Percentiles rank a stretch among this genome's conserved stretches.
Evolutionary conservation across 345 rosid species (phyloP).

Genomic region (Populus deltoides): DNA sequence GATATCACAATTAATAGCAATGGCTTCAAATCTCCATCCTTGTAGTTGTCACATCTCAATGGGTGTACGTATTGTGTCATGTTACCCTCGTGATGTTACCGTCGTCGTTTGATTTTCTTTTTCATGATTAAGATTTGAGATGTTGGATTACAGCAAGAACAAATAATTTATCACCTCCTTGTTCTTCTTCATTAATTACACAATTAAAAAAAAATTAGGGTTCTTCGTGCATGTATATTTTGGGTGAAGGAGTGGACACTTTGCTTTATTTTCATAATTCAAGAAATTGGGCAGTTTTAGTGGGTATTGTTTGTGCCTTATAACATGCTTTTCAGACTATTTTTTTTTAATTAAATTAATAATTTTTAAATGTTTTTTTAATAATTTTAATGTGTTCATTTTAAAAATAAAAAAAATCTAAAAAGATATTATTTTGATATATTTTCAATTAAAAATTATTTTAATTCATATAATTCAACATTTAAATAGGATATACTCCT

Average conservation of each 20-base stretch:
- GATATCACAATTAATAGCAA: not conserved
- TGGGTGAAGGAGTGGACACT: not conserved
- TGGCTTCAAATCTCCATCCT: not conserved
- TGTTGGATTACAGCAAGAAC: not conserved
- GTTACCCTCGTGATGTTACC: not conserved
- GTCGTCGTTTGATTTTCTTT: not conserved
- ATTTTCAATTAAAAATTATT: no score
- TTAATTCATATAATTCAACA: no score
- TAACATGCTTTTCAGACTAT: no score
- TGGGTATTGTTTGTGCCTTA: no score
- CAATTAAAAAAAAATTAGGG: not conserved
- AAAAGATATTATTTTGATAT: no score
- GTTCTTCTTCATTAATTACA: not conserved
- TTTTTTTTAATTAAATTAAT: no score
- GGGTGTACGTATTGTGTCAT: not conserved
- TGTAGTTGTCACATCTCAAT: not conserved
- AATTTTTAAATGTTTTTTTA: no score
- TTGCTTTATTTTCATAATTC: not conserved
- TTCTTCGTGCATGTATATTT: not conserved
- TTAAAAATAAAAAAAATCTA: no score
- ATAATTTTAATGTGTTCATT: accelerated
- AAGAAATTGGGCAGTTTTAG: no score
- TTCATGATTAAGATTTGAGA: not conserved
- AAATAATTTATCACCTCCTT: not conserved
- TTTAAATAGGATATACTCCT: no score